These are phyloP conservation scores for Arachnopeziza araneosa DNA, from an alignment of 2,329 filamentous ascomycete genomes.

Conservation along the genomic window DNA sequence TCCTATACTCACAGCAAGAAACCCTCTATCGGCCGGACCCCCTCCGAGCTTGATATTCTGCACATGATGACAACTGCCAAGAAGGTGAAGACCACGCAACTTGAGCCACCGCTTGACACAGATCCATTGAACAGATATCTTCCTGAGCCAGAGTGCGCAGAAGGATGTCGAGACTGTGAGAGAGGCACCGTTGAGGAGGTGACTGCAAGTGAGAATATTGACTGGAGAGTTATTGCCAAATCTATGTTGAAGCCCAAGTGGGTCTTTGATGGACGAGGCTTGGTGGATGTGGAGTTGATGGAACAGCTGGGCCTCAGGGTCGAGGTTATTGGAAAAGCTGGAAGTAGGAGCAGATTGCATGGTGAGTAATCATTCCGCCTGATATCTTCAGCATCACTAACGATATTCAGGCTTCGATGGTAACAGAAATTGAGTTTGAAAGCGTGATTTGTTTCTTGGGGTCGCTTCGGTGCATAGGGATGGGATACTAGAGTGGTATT, in stretches of 20 bases:
- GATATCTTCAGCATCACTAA: neutral
- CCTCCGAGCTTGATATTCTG: slow-evolving; percentile 18
- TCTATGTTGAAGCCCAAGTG: slow-evolving; percentile 41
- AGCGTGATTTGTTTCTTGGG: neutral
- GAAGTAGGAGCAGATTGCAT: neutral
- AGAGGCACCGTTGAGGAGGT: slow-evolving; percentile 25
- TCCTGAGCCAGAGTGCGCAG: slow-evolving; percentile 23
- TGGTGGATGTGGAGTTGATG: slow-evolving; percentile 26
- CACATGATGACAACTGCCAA: neutral
- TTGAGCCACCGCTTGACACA: slow-evolving; percentile 14
- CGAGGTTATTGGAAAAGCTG: slow-evolving; percentile 15
- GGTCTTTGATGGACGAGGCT: slow-evolving; percentile 42
- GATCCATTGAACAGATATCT: slow-evolving; percentile 24
- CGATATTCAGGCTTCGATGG: neutral
- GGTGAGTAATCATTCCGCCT: neutral
- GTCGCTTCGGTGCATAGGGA: neutral
- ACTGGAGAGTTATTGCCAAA: slow-evolving; percentile 42
- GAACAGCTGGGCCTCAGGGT: slow-evolving; percentile 27
- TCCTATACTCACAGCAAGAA: neutral
- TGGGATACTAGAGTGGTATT: neutral
- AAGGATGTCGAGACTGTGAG: slow-evolving; percentile 23
- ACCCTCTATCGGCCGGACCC: neutral
- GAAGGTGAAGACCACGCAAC: neutral
- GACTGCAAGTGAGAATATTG: slow-evolving; percentile 29
- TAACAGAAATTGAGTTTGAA: neutral